Base-by-base conservation (phyloP, 805 yeast species). In the Saccharomycopsis amapae region DNA sequence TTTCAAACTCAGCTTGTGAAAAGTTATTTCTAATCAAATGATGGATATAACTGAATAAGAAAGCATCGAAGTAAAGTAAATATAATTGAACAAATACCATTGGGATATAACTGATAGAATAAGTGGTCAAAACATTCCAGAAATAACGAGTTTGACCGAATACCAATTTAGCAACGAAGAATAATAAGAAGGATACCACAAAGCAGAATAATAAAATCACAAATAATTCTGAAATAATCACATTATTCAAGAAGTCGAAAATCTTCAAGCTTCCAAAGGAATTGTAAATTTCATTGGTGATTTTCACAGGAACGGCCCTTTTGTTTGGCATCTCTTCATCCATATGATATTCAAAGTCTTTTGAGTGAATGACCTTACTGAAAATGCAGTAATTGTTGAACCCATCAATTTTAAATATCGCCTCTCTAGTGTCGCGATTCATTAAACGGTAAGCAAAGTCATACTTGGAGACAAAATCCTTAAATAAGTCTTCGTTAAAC, bases 1-100 rank as follows among this genome's bases (percentile, higher is more conserved):
- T 6, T n/a, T n/a, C 13, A 13, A 40, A 13, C 2, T 40, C 25
- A 9, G n/a, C 19, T 9, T 6, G 20, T 20, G 34, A 15, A n/a
- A 31, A 31, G 32, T 34, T 38, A 33, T 39, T 45, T 24, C 30
- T 20, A 4, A 30, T 24, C 18, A 45, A n/a, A 19, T 31, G 42
- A 24, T 45, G 48, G 12, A 45, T 3, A 22, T 40, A 39, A 19
- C 33, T 45, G 39, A 45, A 42, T n/a, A 45, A 30, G 40, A 42
- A 19, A 2, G 23, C 33, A 22, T 40, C 48, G 20, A 40, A 45
- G 22, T 31, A 23, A 17, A 40, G 25, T 33, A 45, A 33, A 24
- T 45, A 45, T 18, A 39, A 19, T 34, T 40, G 46, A 13, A 31
- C 19, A 41, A 45, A 45, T 13, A 45, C 33, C 19, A 20, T 18